Evolutionary conservation across 768 basidiomycete species (phyloP).

Genomic region (Podaxis pistillaris): DNA sequence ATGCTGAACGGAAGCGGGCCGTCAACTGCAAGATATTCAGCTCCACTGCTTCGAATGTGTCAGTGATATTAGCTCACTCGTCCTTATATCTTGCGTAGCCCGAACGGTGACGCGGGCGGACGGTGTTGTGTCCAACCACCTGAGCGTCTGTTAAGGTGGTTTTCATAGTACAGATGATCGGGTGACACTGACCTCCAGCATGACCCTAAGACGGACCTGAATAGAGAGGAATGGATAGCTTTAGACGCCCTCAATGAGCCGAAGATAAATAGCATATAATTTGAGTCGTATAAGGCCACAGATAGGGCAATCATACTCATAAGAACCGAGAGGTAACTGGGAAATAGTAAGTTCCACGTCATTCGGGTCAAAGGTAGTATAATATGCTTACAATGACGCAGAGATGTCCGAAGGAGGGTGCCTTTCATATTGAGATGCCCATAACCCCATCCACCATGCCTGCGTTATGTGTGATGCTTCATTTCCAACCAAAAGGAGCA

Average conservation of each 20-base stretch:
- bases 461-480: conserved; percentile 23
- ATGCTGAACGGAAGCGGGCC: conserved; percentile 29
- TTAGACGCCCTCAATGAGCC: conserved; percentile 42
- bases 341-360: not conserved
- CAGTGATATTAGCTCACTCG: conserved; percentile 26
- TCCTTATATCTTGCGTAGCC: conserved; percentile 52
- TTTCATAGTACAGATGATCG: not conserved
- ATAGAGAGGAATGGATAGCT: conserved; percentile 43
- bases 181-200: conserved; percentile 42
- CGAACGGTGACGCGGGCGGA: conserved; percentile 44
- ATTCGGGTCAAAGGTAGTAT: conserved; percentile 11
- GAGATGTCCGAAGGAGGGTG: conserved; percentile 30
- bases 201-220: conserved; percentile 50
- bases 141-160: conserved; percentile 14
- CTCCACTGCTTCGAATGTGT: conserved; percentile 16
- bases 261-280: not conserved
- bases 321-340: conserved; percentile 16
- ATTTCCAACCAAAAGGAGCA: conserved; percentile 21
- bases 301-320: not conserved
- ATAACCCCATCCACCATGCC: conserved; percentile 45
- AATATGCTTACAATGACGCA: conserved; percentile 31
- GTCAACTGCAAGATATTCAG: conserved; percentile 43
- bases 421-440: conserved; percentile 43
- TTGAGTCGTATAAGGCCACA: not conserved
- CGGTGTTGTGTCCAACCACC: conserved; percentile 41